These are phyloP conservation scores for Fusarium illudens DNA, from an alignment of 2,329 filamentous ascomycete genomes.

Conservation along the genomic window DNA sequence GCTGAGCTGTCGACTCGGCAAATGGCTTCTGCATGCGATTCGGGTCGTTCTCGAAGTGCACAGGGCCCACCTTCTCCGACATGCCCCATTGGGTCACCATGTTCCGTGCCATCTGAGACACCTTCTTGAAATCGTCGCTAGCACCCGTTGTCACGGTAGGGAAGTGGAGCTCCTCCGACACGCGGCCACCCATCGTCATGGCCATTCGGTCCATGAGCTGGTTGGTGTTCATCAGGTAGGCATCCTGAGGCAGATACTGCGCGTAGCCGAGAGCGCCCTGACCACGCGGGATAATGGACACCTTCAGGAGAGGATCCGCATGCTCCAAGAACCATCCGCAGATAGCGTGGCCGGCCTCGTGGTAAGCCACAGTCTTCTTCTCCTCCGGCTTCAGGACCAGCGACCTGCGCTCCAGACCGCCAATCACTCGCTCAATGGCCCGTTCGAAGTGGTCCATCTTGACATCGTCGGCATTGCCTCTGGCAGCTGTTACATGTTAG, in stretches of 20 bases:
- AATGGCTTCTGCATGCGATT: constrained; percentile 93
- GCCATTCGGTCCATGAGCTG: constrained; percentile 99
- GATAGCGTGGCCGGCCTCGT: constrained; percentile 97
- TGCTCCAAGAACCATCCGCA: constrained; percentile 98
- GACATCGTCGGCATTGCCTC: constrained; percentile 80
- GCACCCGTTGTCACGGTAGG: constrained; percentile 95
- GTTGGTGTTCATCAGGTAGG: constrained; percentile 93
- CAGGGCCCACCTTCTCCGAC: constrained; percentile 90
- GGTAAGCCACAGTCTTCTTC: constrained; percentile 96
- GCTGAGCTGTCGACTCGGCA: constrained; percentile 90
- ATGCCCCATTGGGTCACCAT: constrained; percentile 99
- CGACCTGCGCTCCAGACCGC: constrained; percentile 96
- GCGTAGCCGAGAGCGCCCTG: constrained; percentile 94
- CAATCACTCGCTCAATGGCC: constrained; percentile 96
- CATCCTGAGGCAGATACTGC: constrained; percentile 94
- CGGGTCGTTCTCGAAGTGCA: constrained; percentile 87
- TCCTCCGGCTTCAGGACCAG: constrained; percentile 91
- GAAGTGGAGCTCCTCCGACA: constrained; percentile 97
- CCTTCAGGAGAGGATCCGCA: constrained; percentile 97
- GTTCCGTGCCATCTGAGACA: constrained; percentile 91
- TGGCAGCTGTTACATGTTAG: constrained; percentile 70
- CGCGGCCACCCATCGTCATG: constrained; percentile 95
- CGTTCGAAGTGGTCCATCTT: constrained; percentile 94
- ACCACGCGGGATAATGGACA: constrained; percentile 97
- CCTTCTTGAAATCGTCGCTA: constrained; percentile 98